phyloP scores from a whole-genome alignment of 2,329 filamentous ascomycete genomes.

The Botrytis sinoallii region DNA sequence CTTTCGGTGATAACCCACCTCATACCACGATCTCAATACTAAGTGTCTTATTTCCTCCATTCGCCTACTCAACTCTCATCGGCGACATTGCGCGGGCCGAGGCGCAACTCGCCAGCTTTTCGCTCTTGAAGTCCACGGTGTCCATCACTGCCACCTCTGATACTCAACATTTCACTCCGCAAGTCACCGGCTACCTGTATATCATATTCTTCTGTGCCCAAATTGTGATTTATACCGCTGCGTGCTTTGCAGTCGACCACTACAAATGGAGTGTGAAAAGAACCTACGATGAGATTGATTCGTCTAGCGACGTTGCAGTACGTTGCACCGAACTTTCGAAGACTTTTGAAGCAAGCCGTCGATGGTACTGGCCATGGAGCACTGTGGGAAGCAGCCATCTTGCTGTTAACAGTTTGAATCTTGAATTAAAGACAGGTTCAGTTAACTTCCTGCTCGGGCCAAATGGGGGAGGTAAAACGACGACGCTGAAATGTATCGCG shows the following conservation, averaged over 20 bases:
- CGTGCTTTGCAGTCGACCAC: not conserved
- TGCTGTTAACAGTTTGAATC: not conserved
- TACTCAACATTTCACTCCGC: not conserved
- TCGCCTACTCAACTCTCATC: not conserved
- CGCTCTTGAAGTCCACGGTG: not conserved
- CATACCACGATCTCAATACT: not conserved
- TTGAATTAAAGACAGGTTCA: not conserved
- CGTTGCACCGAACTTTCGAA: not conserved
- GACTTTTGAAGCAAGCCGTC: not conserved
- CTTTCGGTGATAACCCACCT: not conserved
- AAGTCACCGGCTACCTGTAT: not conserved
- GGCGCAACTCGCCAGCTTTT: not conserved
- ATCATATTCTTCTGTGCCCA: not conserved
- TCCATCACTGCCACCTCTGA: not conserved
- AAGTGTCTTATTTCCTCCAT: not conserved
- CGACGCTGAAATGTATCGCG: not conserved
- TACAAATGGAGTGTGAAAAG: not conserved
- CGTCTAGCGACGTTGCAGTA: not conserved
- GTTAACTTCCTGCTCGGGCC: not conserved
- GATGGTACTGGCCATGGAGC: slow-evolving; percentile 2
- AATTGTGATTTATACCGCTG: not conserved
- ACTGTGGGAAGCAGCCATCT: not conserved
- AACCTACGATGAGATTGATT: not conserved
- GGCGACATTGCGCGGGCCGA: not conserved
- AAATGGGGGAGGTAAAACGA: not conserved